Percentiles rank a stretch among this genome's conserved stretches.
Evolutionary conservation across 2,329 filamentous ascomycete species (phyloP).

Genomic region (Microsporum canis): DNA sequence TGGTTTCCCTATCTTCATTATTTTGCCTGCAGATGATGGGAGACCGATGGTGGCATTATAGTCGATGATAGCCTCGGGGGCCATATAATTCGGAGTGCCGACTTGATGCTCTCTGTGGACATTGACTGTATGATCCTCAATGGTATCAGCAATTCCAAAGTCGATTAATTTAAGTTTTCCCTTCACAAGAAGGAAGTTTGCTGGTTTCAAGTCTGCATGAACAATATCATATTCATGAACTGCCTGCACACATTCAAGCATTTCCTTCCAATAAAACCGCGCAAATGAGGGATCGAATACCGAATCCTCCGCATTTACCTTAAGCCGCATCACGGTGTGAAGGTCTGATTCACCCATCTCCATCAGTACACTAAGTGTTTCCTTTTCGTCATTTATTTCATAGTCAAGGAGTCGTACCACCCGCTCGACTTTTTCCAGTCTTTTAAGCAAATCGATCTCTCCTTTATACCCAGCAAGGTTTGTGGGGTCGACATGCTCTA

Average conservation of each 20-base stretch:
- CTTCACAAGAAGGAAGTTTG: slow-evolving; percentile 88
- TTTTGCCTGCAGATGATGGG: slow-evolving; percentile 45
- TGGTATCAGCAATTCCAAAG: slow-evolving; percentile 96
- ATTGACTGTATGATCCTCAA: slow-evolving; percentile 93
- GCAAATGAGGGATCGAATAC: slow-evolving; percentile 81
- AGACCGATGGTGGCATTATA: slow-evolving; percentile 54
- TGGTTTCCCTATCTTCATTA: slow-evolving; percentile 93
- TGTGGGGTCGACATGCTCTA: slow-evolving; percentile 77
- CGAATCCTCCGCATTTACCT: slow-evolving; percentile 59
- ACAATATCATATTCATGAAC: slow-evolving; percentile 88
- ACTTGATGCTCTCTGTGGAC: slow-evolving; percentile 93
- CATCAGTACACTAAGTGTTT: slow-evolving; percentile 84
- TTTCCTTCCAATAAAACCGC: slow-evolving; percentile 98
- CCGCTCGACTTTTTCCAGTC: slow-evolving; percentile 70
- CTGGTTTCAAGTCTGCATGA: slow-evolving; percentile 91
- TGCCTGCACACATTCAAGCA: slow-evolving; percentile 87
- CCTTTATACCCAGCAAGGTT: slow-evolving; percentile 83
- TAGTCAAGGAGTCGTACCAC: slow-evolving; percentile 87
- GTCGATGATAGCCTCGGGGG: slow-evolving; percentile 84
- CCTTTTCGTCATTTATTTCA: slow-evolving; percentile 86
- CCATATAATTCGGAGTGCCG: slow-evolving; percentile 98
- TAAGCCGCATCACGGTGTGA: slow-evolving; percentile 67
- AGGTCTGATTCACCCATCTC: slow-evolving; percentile 93
- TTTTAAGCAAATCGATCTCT: slow-evolving; percentile 82
- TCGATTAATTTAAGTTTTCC: slow-evolving; percentile 92